Base-by-base conservation (phyloP, 1,284 basidiomycete species). In the Polyporus tsugae region DNA sequence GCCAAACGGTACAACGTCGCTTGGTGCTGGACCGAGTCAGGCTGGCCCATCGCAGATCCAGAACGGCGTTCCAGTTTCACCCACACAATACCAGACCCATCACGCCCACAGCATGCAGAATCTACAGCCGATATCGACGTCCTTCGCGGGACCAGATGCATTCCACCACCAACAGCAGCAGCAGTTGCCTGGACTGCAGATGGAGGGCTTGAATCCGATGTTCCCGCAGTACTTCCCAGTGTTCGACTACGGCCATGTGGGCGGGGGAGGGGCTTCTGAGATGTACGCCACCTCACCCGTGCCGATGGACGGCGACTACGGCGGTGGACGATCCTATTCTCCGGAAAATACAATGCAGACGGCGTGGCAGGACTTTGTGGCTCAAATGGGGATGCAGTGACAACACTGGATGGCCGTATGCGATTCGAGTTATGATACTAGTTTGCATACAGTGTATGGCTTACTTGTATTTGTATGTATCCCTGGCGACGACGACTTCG, bases 221-320 rank as follows among this genome's bases (percentile, higher is more conserved):
- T 87, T 89, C 79, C 91, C 91, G 10, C 85, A 85, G 71, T 93
- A 93, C 73, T 92, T 93, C 83, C 86, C 90, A 1, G 91, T 92
- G 39, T 93, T 91, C 73, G 92, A 93, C 75, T 93, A 93, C 76
- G 84, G 82, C 17, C 81, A 82, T 66, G 76, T 76, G 41, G 73
- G 76, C 35, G 69, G 65, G 62, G 60, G 72, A 53, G 64, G 70
- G 36, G 44, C 69, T 7, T 59, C 69, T 25, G 71, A 72, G 6
- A 64, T 68, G 63, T 75, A 72, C 59, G 63, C 75, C 49, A 73
- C 73, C 55, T 75, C 76, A 25, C 77, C 75, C 25, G 68, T 76
- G 17, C 71, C 75, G 9, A 74, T 77, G 55, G 77, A 80, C 29
- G 63, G 67, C 1, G 76, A 75, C 39, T 70, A 73, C 19, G 59